These are phyloP conservation scores for Cercophora samala DNA, from an alignment of 495 filamentous ascomycete species.

Conservation along the genomic window DNA sequence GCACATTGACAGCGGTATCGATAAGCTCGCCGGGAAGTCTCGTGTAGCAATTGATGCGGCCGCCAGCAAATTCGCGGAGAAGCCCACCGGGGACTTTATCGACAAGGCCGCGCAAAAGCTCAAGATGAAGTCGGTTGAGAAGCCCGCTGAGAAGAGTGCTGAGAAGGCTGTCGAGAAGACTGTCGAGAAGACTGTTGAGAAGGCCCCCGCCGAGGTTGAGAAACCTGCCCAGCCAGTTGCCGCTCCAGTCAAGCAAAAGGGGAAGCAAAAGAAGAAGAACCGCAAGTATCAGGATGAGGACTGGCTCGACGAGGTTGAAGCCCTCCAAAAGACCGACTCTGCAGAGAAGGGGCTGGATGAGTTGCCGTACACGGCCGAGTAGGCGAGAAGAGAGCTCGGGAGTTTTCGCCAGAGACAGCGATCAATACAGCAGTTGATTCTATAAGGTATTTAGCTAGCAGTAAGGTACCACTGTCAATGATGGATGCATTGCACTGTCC, in stretches of 20 bases:
- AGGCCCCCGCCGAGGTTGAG: neutral
- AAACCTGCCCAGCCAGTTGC: conserved; percentile 11
- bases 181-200: neutral
- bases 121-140: too few species aligned
- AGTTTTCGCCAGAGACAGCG: neutral
- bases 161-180: neutral
- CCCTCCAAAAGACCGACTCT: neutral
- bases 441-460: neutral
- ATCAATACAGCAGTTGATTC: too few species aligned
- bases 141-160: neutral
- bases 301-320: neutral
- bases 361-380: neutral
- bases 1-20: too few species aligned
- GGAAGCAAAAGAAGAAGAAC: neutral
- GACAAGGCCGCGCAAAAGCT: too few species aligned
- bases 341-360: neutral
- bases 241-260: neutral
- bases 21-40: too few species aligned
- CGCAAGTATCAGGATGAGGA: neutral
- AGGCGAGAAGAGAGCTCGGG: neutral
- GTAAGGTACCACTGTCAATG: neutral
- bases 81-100: too few species aligned
- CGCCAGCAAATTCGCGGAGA: too few species aligned
- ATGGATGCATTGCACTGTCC: neutral
- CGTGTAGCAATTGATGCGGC: too few species aligned